Evolutionary conservation across 2,329 filamentous ascomycete genomes (phyloP).

Genomic region (Botrytis cinerea): DNA sequence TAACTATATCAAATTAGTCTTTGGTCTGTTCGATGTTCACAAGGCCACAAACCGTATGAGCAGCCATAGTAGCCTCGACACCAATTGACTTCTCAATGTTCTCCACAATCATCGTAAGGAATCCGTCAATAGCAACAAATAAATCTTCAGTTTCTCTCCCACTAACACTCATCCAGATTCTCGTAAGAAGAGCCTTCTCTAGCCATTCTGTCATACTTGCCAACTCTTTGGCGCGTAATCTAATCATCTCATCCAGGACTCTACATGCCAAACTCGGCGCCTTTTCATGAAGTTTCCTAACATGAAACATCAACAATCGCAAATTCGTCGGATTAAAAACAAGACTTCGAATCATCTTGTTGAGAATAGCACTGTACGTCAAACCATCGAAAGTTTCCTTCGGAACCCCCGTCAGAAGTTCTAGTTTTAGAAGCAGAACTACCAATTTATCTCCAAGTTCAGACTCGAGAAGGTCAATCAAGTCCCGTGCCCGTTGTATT

Average conservation of each 20-base stretch:
- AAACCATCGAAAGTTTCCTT: constrained; percentile 51
- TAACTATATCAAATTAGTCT: constrained; percentile 52
- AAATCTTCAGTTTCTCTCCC: constrained; percentile 44
- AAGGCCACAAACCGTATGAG: constrained; percentile 59
- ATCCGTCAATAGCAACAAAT: constrained; percentile 45
- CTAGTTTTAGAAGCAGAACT: constrained; percentile 67
- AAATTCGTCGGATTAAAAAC: constrained; percentile 65
- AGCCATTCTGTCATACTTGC: constrained; percentile 59
- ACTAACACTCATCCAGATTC: constrained; percentile 64
- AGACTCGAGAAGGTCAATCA: constrained; percentile 62
- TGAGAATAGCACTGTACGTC: constrained; percentile 56
- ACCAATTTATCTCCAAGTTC: constrained; percentile 65
- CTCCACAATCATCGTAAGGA: constrained; percentile 51
- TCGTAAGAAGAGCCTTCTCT: constrained; percentile 67
- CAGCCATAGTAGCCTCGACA: constrained; percentile 63
- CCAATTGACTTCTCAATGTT: constrained; percentile 53
- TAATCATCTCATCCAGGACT: constrained; percentile 65
- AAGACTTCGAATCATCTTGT: constrained; percentile 60
- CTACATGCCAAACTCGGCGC: constrained; percentile 51
- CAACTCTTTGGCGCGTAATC: constrained; percentile 52
- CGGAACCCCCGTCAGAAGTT: constrained; percentile 57
- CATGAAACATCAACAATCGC: constrained; percentile 65
- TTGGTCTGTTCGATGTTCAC: not conserved
- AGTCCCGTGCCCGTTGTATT: constrained; percentile 54
- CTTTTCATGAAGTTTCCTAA: constrained; percentile 63